These are phyloP conservation scores for Saccharomyces jurei DNA, from an alignment of 805 yeast species.

Conservation along the genomic window DNA sequence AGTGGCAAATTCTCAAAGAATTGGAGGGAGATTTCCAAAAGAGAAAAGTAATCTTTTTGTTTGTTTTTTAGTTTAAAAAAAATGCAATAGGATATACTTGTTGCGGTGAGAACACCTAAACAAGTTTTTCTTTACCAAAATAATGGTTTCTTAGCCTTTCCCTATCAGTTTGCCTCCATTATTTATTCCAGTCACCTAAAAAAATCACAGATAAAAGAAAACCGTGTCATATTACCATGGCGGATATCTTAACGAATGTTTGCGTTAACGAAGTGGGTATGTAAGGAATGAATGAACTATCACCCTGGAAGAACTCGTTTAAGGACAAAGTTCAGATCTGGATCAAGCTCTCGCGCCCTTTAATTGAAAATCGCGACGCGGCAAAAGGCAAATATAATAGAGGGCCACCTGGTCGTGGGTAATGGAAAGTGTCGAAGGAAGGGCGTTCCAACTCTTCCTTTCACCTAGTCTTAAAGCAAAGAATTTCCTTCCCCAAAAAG, in stretches of 20 bases:
- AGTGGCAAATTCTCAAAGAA: not conserved
- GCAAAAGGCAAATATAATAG: not conserved
- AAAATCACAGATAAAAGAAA: not conserved
- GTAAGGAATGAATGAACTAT: not conserved
- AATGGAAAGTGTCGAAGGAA: not conserved
- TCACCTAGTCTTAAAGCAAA: not conserved
- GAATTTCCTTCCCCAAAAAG: not conserved
- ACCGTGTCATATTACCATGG: not conserved
- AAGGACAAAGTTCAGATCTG: not conserved
- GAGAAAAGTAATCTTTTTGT: too few species aligned
- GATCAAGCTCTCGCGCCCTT: not conserved
- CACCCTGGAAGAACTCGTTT: not conserved
- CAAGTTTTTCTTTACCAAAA: too few species aligned
- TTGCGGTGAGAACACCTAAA: not conserved
- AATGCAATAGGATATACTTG: not conserved
- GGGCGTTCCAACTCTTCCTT: not conserved
- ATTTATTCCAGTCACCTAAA: not conserved
- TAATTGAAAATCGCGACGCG: not conserved
- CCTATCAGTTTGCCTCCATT: not conserved
- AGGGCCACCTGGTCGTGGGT: not conserved
- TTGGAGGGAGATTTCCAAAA: not conserved
- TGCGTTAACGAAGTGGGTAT: not conserved
- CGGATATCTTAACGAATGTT: not conserved
- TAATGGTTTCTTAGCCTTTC: not conserved
- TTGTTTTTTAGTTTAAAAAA: too few species aligned